Base-by-base conservation (phyloP, 169 alveolate species). In the Blepharisma undulans region DNA sequence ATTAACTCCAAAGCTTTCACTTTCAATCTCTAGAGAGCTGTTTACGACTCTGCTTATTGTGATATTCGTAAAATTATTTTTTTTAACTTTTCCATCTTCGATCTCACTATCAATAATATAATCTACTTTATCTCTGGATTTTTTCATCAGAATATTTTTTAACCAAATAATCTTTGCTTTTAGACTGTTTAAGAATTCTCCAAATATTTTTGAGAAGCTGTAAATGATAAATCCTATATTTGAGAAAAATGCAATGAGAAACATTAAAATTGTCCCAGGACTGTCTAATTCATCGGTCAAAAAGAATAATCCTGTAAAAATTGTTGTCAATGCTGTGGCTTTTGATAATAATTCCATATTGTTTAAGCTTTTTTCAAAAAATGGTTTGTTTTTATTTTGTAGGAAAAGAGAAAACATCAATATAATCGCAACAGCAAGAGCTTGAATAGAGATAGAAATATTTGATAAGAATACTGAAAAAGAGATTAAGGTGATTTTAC, bases 401-500 rank as follows among this genome's bases (percentile, higher is more conserved):
- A 84, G 8, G n/a, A 25, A 2, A 22, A 21, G 29, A 16, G 10
- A n/a, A 25, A 84, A 21, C 2, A 59, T 25, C 7, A 84, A 22
- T 29, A 86, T 18, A 60, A 33, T 36, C 60, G 72, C 10, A 19
- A 22, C 81, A 6, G 34, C 29, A 19, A 86, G 91, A 33, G 91
- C 84, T 72, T 60, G 84, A 12, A 86, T 86, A 25, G 48, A 21
- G n/a, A 86, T 36, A 22, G 84, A 71, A 0, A 61, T 27, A 22
- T 36, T 89, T 25, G 59, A 36, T 61, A 81, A 25, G 74, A 34
- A 80, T 1, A 88, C 93, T 7, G 94, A 25, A 21, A 90, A 25
- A 7, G 89, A 48, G 6, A 92, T 92, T n/a, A 93, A 12, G 0
- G 82, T 14, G 7, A 93, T 66, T 71, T 93, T 90, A 27, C 94